Conservation (phyloP, 768 basidiomycete species). For the Boletus tomentosulus region DNA sequence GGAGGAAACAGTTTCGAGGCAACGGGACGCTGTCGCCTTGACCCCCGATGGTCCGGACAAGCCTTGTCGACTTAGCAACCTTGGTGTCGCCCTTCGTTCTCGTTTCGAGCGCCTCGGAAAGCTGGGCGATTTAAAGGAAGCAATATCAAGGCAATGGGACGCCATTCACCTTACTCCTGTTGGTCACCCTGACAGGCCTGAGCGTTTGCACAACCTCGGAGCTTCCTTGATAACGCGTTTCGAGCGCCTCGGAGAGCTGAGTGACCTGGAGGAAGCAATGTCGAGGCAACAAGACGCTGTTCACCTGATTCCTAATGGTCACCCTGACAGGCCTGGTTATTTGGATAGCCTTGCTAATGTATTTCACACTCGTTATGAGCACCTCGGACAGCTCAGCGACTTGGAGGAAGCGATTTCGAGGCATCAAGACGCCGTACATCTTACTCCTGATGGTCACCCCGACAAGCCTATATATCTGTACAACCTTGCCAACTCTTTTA, state of each 20-base stretch:
- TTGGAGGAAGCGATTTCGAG: too few relatives aligned
- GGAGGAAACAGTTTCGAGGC: neutral
- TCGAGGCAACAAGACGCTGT: neutral
- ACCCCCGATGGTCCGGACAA: neutral
- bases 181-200: neutral
- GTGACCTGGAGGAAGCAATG: neutral
- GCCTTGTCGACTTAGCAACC: neutral
- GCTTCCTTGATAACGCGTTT: neutral
- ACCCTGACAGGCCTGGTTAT: neutral
- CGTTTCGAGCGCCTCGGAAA: neutral
- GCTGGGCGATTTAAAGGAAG: neutral
- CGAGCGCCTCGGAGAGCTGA: neutral
- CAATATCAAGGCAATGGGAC: neutral
- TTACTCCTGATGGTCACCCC: too few relatives aligned
- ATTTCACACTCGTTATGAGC: too few relatives aligned
- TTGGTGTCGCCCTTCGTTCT: neutral
- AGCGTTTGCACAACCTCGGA: neutral
- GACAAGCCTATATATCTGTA: neutral
- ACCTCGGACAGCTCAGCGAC: too few relatives aligned
- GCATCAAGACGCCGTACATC: too few relatives aligned
- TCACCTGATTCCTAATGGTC: neutral
- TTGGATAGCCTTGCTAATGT: neutral
- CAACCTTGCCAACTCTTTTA: neutral
- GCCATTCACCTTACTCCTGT: neutral
- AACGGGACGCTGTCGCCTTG: neutral